A percentile compares a stretch with the other conserved stretches of the same genome.
Conservation (phyloP, 305 asterid genomes). For the Fraxinus xanthoxyloides region DNA sequence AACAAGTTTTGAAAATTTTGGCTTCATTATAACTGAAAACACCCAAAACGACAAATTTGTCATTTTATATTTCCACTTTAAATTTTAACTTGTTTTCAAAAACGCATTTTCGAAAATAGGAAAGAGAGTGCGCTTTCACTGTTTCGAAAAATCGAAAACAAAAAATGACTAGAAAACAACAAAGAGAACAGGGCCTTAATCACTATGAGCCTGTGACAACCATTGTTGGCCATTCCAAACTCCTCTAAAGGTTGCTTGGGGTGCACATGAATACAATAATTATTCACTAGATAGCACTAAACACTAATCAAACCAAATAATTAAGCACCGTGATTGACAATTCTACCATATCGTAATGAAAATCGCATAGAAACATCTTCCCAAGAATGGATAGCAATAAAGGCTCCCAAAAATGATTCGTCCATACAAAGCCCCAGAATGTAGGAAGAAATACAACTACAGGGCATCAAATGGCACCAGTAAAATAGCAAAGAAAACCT, state of each 20-base stretch:
- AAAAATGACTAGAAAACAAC: too few relatives aligned
- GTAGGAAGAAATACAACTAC: constrained; percentile 17
- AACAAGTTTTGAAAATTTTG: too few relatives aligned
- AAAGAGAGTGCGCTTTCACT: too few relatives aligned
- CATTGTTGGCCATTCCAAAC: background rate
- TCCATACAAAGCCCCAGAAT: constrained; percentile 15
- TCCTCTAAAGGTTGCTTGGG: background rate
- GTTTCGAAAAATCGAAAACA: too few relatives aligned
- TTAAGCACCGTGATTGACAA: background rate
- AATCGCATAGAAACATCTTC: background rate
- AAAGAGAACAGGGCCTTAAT: too few relatives aligned
- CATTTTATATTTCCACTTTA: too few relatives aligned
- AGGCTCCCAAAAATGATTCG: background rate
- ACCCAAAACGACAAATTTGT: too few relatives aligned
- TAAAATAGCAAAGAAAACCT: constrained; percentile 24
- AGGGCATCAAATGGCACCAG: constrained; percentile 14
- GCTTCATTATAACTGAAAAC: too few relatives aligned
- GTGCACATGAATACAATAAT: background rate
- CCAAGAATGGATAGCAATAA: background rate
- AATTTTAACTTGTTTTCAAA: too few relatives aligned
- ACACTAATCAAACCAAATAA: background rate
- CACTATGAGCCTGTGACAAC: background rate
- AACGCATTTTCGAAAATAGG: too few relatives aligned
- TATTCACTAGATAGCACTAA: background rate
- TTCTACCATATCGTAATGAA: background rate